Base-by-base conservation (phyloP, 805 yeast genomes). In the Scheffersomyces coipomensis region DNA sequence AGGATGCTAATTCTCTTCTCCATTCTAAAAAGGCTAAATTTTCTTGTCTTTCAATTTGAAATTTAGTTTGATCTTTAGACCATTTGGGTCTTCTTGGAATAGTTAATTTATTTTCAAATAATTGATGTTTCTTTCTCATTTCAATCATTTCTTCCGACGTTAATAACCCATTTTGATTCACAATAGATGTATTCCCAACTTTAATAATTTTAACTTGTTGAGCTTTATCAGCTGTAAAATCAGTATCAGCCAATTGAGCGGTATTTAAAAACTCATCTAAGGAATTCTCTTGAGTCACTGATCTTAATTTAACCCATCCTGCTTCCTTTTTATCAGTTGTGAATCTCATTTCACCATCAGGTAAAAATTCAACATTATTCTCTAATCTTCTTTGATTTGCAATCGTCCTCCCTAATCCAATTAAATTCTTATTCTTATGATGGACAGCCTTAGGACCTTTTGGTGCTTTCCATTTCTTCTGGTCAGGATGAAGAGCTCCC, bases 41-140 rank as follows among this genome's bases (percentile, higher is more conserved):
- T 66, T 93, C 99, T 49, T 78, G 80, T 57, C 91, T 76, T 47
- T 91, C 95, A 25, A 93, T 76, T 64, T 89, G 86, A 29, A 73
- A 72, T 47, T 82, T 82, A 24, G 91, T 80, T 68, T 82, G 89
- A 3, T 63, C 67, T 43, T 75, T 75, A 39, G 71, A 76, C 99
- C 99, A 93, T 33, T 66, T 55, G 13, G 99, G 99, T 61, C 98
- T 76, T 58, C 97, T 79, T 33, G 99, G 99, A 39, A 93, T 91
- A 7, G 84, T 88, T 53, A 93, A 75, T 50, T 77, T 78, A 41
- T 68, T 66, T 48, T 83, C 88, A 58, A 83, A 83, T 45, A 78
- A 77, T 58, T 78, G 76, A 51, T 85, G 90, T 43, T 79, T 71
- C 25, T 73, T 68, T 43, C 82, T 76, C 40, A 83, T 66, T 32